A percentile compares a stretch with the other conserved stretches of the same genome.
Evolutionary conservation across 2,329 filamentous ascomycete genomes (phyloP).

Genomic region (Stemphylium vesicarium): DNA sequence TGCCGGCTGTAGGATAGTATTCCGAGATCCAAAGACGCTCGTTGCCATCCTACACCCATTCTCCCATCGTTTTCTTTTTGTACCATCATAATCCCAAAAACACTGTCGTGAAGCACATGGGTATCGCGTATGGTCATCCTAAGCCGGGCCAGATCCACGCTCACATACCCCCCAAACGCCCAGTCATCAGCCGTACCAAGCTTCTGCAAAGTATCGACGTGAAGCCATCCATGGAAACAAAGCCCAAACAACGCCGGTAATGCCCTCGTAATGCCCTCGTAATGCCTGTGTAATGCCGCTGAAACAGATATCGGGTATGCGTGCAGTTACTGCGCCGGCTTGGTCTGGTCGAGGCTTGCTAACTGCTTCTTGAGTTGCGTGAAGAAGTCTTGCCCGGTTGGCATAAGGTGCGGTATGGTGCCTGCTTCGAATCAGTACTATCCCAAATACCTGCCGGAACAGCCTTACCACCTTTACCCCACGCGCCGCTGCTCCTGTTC

Average conservation of each 20-base stretch:
- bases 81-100: conserved; percentile 11
- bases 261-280: conserved; percentile 47
- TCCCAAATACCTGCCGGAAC: too few relatives aligned
- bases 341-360: conserved; percentile 47
- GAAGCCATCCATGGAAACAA: conserved; percentile 23
- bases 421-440: conserved; percentile 32
- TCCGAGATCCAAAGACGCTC: not conserved
- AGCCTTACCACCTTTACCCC: conserved; percentile 49
- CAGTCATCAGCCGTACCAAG: conserved; percentile 19
- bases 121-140: conserved; percentile 33
- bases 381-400: conserved; percentile 54
- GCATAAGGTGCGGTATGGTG: conserved; percentile 51
- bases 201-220: conserved; percentile 23
- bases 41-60: not conserved
- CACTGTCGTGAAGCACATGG: conserved; percentile 28
- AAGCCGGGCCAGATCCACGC: conserved; percentile 13
- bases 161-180: conserved; percentile 38
- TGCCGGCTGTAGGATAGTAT: not conserved
- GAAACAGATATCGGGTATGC: conserved; percentile 30
- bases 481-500: conserved; percentile 48
- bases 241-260: conserved; percentile 43
- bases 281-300: conserved; percentile 47
- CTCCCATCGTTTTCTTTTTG: not conserved
- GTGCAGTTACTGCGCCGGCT: conserved; percentile 34
- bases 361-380: conserved; percentile 55